phyloP scores from a whole-genome alignment of 306 rosid genomes.

The Quercus suber region DNA sequence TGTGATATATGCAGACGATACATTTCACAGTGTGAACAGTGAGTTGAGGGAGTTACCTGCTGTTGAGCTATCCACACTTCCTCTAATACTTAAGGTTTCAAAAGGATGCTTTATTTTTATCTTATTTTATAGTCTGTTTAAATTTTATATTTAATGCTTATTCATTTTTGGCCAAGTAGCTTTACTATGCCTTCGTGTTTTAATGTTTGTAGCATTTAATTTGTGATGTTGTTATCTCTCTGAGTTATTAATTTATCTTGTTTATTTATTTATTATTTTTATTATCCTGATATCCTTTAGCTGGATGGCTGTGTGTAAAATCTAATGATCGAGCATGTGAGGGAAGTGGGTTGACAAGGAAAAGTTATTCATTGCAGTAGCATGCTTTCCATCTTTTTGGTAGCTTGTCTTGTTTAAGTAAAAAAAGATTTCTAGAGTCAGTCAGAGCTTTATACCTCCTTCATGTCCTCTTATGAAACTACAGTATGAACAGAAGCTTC shows the following conservation, averaged over 20 bases:
- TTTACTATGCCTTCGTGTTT: background rate
- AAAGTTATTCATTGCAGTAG: background rate
- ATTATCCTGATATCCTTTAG: background rate
- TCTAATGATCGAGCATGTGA: background rate
- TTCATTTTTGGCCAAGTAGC: background rate
- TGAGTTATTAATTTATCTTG: background rate
- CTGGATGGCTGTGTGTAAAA: background rate
- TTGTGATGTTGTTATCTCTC: background rate
- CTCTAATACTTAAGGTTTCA: constrained; percentile 80
- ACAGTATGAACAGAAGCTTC: no score
- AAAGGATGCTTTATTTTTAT: constrained; percentile 18
- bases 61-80: constrained; percentile 80
- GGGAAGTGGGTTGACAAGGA: background rate
- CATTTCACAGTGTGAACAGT: constrained; percentile 70
- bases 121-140: background rate
- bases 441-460: no score
- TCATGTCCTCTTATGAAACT: no score
- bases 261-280: background rate
- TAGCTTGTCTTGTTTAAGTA: background rate
- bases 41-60: constrained; percentile 92
- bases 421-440: no score
- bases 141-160: background rate
- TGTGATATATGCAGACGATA: constrained; percentile 49
- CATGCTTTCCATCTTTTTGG: constrained; percentile 2
- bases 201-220: background rate